Evolutionary conservation across 2,329 filamentous ascomycete species (phyloP).

Genomic region (Lasiodiplodia hormozganensis): DNA sequence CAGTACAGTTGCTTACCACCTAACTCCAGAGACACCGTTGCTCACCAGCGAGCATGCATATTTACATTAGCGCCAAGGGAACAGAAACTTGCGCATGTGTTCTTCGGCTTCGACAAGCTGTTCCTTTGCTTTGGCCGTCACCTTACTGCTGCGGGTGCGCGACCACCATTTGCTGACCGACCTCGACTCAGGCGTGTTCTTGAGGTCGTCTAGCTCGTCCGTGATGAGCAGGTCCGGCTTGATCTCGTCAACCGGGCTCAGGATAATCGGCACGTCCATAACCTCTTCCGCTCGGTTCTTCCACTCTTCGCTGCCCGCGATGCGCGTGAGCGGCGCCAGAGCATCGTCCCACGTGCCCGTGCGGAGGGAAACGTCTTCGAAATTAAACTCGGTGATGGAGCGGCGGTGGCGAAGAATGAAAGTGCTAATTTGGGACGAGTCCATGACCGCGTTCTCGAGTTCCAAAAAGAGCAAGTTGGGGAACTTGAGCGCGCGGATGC

Average conservation of each 20-base stretch:
- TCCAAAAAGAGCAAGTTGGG: constrained; percentile 71
- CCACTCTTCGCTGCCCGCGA: constrained; percentile 49
- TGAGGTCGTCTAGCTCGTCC: constrained; percentile 41
- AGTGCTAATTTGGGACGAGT: constrained; percentile 71
- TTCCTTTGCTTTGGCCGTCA: constrained; percentile 39
- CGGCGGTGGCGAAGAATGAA: constrained; percentile 72
- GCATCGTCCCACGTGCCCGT: constrained; percentile 83
- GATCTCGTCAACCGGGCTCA: constrained; percentile 40
- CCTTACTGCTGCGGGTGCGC: constrained; percentile 33
- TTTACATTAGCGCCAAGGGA: constrained; percentile 40
- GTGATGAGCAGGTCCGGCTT: constrained; percentile 43
- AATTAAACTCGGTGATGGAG: constrained; percentile 78
- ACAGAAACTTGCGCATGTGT: constrained; percentile 46
- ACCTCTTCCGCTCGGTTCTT: constrained; percentile 37
- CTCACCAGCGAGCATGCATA: constrained; percentile 26
- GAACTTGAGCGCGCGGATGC: constrained; percentile 61
- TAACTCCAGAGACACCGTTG: constrained; percentile 24
- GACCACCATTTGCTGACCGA: constrained; percentile 43
- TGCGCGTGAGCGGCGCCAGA: constrained; percentile 70
- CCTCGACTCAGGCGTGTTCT: constrained; percentile 34
- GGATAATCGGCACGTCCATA: constrained; percentile 51
- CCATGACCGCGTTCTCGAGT: constrained; percentile 75
- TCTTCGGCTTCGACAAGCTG: constrained; percentile 45
- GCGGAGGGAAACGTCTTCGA: constrained; percentile 75
- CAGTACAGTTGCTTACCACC: constrained; percentile 2